A percentile compares a stretch with the other conserved stretches of the same genome.
These are phyloP conservation scores for Diplodia corticola DNA, from an alignment of 2,329 filamentous ascomycete species.

Conservation along the genomic window DNA sequence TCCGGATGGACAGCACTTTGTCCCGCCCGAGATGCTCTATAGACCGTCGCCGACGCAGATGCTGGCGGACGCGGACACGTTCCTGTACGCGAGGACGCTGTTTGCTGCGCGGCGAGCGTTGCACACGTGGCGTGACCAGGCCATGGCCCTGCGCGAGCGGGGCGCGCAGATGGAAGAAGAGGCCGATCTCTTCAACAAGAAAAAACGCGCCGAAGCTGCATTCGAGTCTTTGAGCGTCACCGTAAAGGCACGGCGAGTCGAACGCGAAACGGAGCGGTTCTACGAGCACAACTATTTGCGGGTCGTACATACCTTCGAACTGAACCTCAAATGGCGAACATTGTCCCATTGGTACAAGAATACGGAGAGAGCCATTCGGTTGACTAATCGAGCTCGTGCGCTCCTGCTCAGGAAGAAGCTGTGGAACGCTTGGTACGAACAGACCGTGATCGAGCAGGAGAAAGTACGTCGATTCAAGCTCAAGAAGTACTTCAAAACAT, in stretches of 20 bases:
- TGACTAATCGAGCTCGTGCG: constrained; percentile 66
- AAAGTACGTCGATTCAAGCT: constrained; percentile 55
- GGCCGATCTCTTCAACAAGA: constrained; percentile 25
- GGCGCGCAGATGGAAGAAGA: constrained; percentile 31
- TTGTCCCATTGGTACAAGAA: constrained; percentile 69
- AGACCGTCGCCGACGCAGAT: constrained; percentile 53
- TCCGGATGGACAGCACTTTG: constrained; percentile 27
- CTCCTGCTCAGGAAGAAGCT: constrained; percentile 70
- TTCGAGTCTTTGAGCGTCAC: constrained; percentile 20
- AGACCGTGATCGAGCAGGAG: constrained; percentile 61
- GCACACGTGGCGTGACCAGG: constrained; percentile 45
- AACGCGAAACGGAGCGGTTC: constrained; percentile 36
- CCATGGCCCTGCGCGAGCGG: constrained; percentile 31
- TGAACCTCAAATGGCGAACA: constrained; percentile 64
- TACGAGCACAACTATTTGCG: constrained; percentile 59
- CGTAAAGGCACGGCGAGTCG: not conserved
- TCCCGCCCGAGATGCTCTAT: constrained; percentile 41
- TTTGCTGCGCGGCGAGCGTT: constrained; percentile 42
- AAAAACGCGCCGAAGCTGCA: constrained; percentile 21
- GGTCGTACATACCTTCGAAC: constrained; percentile 63
- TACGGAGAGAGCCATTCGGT: constrained; percentile 64
- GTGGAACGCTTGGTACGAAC: constrained; percentile 68
- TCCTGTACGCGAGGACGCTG: constrained; percentile 34
- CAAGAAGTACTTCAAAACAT: constrained; percentile 56
- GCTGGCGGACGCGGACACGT: constrained; percentile 52